Evolutionary conservation across 805 yeast species (phyloP), one percentile per base, ranked within the genome.

Genomic region (Suhomyces xylopsoci): DNA sequence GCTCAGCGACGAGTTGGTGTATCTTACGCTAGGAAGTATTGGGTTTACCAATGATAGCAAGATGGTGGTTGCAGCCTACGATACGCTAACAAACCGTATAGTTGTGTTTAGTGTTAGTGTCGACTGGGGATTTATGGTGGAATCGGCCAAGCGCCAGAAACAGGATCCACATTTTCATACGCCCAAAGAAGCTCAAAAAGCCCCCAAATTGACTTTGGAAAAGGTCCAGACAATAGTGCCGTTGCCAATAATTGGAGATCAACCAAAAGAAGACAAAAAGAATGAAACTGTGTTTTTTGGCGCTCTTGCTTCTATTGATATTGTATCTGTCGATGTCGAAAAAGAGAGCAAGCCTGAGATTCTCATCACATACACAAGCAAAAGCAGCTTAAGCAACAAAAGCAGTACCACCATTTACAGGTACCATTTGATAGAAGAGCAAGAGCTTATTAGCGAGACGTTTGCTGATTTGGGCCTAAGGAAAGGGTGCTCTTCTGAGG

Each of bases 121-220:
- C 9, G 78, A 82, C 54, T 85, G 89, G 89, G 85, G 84, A 1
- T 78, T 69, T 52, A 63, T 82, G 28, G 65, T 68, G 1, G 76
- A 72, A 40, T 74, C 84, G 3, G 81, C 84, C 7, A 70, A 69
- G 45, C 71, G 73, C 32, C 77, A 80, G 51, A 70, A 73, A 47
- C 67, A 70, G 12, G 77, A 73, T 49, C 83, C 83, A 7, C 77
- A 76, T 54, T 81, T 69, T 58, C 76, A 75, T 54, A 81, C 83
- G 0, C 83, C 84, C 1, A 73, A 70, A 28, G 77, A 73, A 17
- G 65, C 65, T 34, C 79, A 72, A 57, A 69, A 55, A 12, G 61
- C 66, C 3, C 86, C 87, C 1, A 62, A 53, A 3, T 49, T 84
- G 32, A 55, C 56, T 0, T 57, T 78, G 5, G 66, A 55, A n/a